Base-by-base conservation (phyloP, 495 filamentous ascomycete species). In the Penicillium fimorum region DNA sequence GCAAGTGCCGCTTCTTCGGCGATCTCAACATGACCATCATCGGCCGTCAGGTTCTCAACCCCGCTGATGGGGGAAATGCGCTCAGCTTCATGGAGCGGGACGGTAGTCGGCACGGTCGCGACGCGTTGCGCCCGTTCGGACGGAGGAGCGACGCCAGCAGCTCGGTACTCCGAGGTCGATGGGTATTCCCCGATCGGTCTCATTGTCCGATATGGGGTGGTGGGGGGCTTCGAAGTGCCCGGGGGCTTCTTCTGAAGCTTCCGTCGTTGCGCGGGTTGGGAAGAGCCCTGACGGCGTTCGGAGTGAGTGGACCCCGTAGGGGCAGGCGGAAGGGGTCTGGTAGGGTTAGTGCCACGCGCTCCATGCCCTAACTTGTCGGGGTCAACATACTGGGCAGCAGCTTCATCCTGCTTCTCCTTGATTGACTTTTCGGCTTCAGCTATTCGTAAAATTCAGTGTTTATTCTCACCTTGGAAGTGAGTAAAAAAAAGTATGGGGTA, bases 151-250 rank as follows among this genome's bases (percentile, higher is more conserved):
- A 68, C 52, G 18, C 60, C 63, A 15, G 52, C 65, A 43, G 50
- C 56, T 33, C 60, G 60, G 47, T 68, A 68, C 43, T 68, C 65
- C 24, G 57, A 60, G 15, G 15, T 25, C 33, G 65, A 63, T 33
- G 65, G 65, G 44, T 66, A 68, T 46, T 66, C 43, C 25, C 65
- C 65, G 22, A 68, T 61, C 55, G 65, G 65, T 58, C 51, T 63
- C 65, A 68, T 68, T 53, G 55, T 64, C 17, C 18, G 38, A 44
- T 46, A 43, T 27, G 15, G 24, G 30, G 40, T 13, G n/a, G 41
- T 59, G 13, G 5, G 5, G 45, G 53, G 45, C 50, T 32, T 29
- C 29, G 54, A 59, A 47, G 46, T 25, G 58, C 51, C 37, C 45
- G 49, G 42, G 49, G 53, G 50, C 54, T 60, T 53, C 53, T 63